Base-by-base conservation (phyloP, 768 basidiomycete species). In the Hericium rajendrae region DNA sequence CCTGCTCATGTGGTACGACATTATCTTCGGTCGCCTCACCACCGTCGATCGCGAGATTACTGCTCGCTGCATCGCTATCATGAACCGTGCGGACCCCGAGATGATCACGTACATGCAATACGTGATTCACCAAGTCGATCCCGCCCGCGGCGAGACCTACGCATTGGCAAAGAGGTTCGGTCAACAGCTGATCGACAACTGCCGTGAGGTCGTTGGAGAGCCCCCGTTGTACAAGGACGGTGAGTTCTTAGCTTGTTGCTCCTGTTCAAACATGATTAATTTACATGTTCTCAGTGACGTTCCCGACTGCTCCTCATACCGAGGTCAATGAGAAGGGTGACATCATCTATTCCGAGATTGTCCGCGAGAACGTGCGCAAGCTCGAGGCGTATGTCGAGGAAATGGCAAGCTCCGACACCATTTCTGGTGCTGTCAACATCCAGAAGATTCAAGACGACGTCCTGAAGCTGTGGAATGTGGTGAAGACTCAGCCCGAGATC, bases 391-490 rank as follows among this genome's bases (percentile, higher is more conserved):
- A 99, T 65, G 97, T 92, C 55, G 85, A 94, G 66, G 94, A 99
- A 73, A 99, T 99, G 97, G 94, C 97, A 1, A 91, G 89, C 59
- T 91, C 93, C 2, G 92, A 94, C 67, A 84, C 88, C 6, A 88
- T 91, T 53, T 82, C 89, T 2, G 81, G 81, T 18, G 76, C 83
- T 38, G 82, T 94, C 68, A 97, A 98, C 73, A 89, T 97, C 59
- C 90, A 97, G 75, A 98, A 98, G 73, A 93, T 98, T 48, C 94
- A 98, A 67, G 91, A 94, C 41, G 94, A 98, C 63, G 92, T 99
- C 51, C 78, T 94, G 56, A 97, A 94, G 68, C 81, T 99, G 4
- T 99, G 95, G 94, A 93, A 88, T 54, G 86, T 98, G 58, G 94
- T 99, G 67, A 97, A 94, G 72, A 85, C 91, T 0, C 92, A 98